phyloP scores from a whole-genome alignment of 139 green algal species.

The Micractinium sp. region DNA sequence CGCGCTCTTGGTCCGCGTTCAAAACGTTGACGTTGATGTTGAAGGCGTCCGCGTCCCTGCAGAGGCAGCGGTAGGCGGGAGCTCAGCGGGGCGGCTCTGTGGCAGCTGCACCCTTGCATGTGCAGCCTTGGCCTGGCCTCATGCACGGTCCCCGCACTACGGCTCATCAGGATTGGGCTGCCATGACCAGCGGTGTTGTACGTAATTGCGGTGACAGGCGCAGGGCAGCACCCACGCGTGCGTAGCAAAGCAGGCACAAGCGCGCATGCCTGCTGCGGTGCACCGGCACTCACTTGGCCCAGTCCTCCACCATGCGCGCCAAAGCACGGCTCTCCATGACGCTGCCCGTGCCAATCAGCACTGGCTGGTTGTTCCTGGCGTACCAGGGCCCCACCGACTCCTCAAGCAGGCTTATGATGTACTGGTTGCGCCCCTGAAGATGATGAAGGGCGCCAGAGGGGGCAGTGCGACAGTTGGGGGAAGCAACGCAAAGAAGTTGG shows the following conservation, averaged over 20 bases:
- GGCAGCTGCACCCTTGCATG: no score
- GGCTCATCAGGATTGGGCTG: no score
- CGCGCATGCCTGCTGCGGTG: neutral
- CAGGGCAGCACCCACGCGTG: neutral
- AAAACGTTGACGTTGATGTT: slow-evolving; percentile 38
- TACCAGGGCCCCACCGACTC: slow-evolving; percentile 18
- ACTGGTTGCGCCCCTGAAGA: slow-evolving; percentile 12
- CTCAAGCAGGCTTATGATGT: slow-evolving; percentile 33
- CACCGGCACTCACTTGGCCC: neutral
- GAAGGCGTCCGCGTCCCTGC: neutral
- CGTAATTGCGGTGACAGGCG: no score
- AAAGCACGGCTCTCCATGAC: slow-evolving; percentile 52
- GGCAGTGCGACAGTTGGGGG: no score
- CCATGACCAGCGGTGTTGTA: no score
- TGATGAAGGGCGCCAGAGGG: no score
- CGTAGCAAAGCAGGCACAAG: neutral
- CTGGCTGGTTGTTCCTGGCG: slow-evolving; percentile 57
- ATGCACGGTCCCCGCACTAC: no score
- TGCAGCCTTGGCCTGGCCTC: no score
- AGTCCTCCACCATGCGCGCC: neutral
- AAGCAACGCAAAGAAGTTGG: no score
- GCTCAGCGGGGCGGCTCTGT: no score
- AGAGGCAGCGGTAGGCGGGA: neutral
- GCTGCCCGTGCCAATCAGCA: slow-evolving; percentile 91
- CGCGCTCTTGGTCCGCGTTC: slow-evolving; percentile 77